A percentile compares a stretch with the other conserved stretches of the same genome.
phyloP scores from a whole-genome alignment of 108 stramenopile genomes.

The Nitzschia putrida region DNA sequence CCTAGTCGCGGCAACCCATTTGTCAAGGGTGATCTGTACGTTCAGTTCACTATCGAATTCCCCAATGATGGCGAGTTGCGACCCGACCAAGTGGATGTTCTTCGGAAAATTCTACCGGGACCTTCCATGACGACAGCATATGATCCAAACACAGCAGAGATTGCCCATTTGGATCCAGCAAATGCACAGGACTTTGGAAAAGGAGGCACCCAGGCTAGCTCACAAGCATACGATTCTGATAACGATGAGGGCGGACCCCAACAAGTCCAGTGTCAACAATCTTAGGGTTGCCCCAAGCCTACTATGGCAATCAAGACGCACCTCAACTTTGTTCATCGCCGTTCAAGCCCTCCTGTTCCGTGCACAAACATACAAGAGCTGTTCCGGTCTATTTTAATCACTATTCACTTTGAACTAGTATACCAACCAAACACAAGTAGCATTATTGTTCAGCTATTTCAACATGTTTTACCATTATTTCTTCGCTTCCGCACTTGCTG shows the following conservation, averaged over 20 bases:
- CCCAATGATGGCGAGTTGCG: conserved; percentile 67
- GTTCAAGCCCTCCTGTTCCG: too few species aligned
- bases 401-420: too few species aligned
- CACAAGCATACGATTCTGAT: conserved; percentile 75
- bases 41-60: conserved; percentile 91
- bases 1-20: conserved; percentile 92
- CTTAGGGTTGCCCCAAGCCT: conserved; percentile 28
- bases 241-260: conserved; percentile 70
- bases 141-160: conserved; percentile 73
- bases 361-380: too few species aligned
- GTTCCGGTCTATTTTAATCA: too few species aligned
- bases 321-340: too few species aligned
- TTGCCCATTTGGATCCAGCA: conserved; percentile 74
- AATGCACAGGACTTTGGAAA: conserved; percentile 86
- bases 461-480: too few species aligned
- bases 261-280: conserved; percentile 84
- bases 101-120: conserved; percentile 70
- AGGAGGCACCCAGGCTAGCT: conserved; percentile 58
- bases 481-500: too few species aligned
- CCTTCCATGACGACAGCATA: conserved; percentile 70
- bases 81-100: conserved; percentile 46
- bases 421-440: too few species aligned
- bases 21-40: conserved; percentile 92
- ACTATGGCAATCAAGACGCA: too few species aligned
- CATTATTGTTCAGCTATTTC: too few species aligned